Conservation (phyloP, 2,329 filamentous ascomycete genomes). For the Diaporthe destruens region DNA sequence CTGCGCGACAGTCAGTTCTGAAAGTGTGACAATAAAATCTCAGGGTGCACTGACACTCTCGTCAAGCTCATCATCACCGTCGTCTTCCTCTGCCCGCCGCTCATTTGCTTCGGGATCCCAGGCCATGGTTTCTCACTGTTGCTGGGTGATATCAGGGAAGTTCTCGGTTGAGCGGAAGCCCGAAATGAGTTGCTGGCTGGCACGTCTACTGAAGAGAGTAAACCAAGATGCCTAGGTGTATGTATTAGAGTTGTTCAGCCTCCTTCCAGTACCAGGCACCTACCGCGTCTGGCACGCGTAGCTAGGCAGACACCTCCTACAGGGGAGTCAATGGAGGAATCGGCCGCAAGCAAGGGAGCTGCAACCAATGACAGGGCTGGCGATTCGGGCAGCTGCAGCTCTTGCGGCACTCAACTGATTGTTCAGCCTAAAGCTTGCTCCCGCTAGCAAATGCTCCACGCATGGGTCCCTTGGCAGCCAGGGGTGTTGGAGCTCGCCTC, state of each 20-base stretch:
- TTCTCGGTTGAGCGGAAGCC: background rate
- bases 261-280: slow-evolving; percentile 35
- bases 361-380: slow-evolving; percentile 6
- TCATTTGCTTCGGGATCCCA: slow-evolving; percentile 59
- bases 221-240: background rate
- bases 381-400: slow-evolving; percentile 24
- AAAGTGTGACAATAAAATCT: too few species aligned
- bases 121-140: slow-evolving; percentile 47
- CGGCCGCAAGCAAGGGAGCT: background rate
- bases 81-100: slow-evolving; percentile 71
- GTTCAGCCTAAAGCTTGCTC: too few species aligned
- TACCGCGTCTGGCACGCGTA: slow-evolving; percentile 38
- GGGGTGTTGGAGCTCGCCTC: slow-evolving; percentile 26
- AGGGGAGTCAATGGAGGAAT: background rate
- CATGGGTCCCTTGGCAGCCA: slow-evolving; percentile 13
- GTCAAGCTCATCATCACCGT: slow-evolving; percentile 72
- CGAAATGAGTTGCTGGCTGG: background rate
- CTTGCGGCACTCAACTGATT: too few species aligned
- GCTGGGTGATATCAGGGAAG: background rate
- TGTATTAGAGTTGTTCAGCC: background rate
- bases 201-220: background rate
- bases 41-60: slow-evolving; percentile 46
- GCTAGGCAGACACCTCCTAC: slow-evolving; percentile 36
- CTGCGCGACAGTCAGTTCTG: slow-evolving; percentile 56
- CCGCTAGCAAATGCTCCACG: background rate